Percentiles rank a stretch among this genome's conserved stretches.
Evolutionary conservation across 305 asterid genomes (phyloP).

Genomic region (Ilex paraguariensis): DNA sequence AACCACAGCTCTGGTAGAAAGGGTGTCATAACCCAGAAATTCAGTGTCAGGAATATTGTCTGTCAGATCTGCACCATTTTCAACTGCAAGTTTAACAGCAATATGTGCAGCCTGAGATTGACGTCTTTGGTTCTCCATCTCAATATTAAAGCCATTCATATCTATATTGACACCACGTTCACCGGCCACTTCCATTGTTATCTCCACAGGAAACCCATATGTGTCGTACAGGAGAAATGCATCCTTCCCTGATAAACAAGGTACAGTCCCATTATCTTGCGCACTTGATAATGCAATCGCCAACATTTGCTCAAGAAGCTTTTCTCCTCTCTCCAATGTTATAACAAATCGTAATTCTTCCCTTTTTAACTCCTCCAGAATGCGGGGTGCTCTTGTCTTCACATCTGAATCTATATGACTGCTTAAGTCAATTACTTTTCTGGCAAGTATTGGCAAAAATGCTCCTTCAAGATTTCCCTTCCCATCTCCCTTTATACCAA

Average conservation of each 20-base stretch:
- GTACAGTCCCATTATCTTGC: constrained; percentile 35
- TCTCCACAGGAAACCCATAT: constrained; percentile 88
- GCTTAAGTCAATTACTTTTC: constrained; percentile 73
- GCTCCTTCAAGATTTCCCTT: constrained; percentile 67
- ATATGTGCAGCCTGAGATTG: constrained; percentile 98
- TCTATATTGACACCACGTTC: constrained; percentile 74
- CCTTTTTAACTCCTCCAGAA: constrained; percentile 69
- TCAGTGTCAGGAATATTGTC: constrained; percentile 72
- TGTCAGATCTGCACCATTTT: constrained; percentile 61
- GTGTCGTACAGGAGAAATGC: constrained; percentile 89
- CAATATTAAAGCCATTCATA: constrained; percentile 62
- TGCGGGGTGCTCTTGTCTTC: constrained; percentile 56
- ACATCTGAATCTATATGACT: constrained; percentile 63
- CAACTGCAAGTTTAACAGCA: constrained; percentile 72
- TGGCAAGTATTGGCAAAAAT: constrained; percentile 74
- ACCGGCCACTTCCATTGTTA: constrained; percentile 88
- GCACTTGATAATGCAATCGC: constrained; percentile 50
- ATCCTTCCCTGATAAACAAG: constrained; percentile 80
- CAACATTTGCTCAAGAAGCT: constrained; percentile 76
- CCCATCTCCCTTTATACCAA: constrained; percentile 80
- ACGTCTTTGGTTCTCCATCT: constrained; percentile 89
- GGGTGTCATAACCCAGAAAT: constrained; percentile 75
- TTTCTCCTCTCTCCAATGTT: constrained; percentile 96
- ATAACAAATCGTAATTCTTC: constrained; percentile 86
- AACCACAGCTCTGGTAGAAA: constrained; percentile 62